phyloP scores from a whole-genome alignment of 768 basidiomycete genomes.

The Rhizopogon vinicolor region DNA sequence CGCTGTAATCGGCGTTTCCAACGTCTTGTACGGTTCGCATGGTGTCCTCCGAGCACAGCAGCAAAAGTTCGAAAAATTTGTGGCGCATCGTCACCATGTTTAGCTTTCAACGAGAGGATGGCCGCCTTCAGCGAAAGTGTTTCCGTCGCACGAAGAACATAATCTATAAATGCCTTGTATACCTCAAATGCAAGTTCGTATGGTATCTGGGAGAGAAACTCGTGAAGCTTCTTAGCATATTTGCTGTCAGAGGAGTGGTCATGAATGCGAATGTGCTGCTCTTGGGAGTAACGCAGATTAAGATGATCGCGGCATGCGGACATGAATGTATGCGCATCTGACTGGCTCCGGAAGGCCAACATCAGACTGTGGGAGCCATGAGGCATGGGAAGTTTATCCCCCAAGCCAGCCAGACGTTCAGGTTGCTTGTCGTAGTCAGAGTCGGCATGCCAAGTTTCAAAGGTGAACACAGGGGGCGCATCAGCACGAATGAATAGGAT shows the following conservation, averaged over 20 bases:
- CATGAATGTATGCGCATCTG: constrained; percentile 24
- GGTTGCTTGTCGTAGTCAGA: not conserved
- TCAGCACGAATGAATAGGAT: constrained; percentile 27
- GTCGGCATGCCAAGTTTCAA: not conserved
- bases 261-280: not conserved
- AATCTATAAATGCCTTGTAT: constrained; percentile 29
- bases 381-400: constrained; percentile 18
- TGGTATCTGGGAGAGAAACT: constrained; percentile 15
- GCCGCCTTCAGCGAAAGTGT: constrained; percentile 12
- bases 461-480: constrained; percentile 24
- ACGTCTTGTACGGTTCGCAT: not conserved
- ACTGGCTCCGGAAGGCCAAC: constrained; percentile 24
- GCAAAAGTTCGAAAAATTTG: constrained; percentile 21
- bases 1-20: not conserved
- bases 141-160: constrained; percentile 17
- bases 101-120: constrained; percentile 15
- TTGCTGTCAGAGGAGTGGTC: not conserved
- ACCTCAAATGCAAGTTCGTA: constrained; percentile 35
- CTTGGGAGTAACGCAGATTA: constrained; percentile 10
- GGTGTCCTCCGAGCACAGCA: constrained; percentile 13
- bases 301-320: constrained; percentile 15
- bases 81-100: constrained; percentile 12
- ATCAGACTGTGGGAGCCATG: constrained; percentile 22
- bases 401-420: constrained; percentile 17
- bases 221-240: constrained; percentile 8